Percentiles rank a stretch among this genome's conserved stretches.
phyloP scores from a whole-genome alignment of 192 early-diverging fungal genomes.

The Rhizophagus prolifer region DNA sequence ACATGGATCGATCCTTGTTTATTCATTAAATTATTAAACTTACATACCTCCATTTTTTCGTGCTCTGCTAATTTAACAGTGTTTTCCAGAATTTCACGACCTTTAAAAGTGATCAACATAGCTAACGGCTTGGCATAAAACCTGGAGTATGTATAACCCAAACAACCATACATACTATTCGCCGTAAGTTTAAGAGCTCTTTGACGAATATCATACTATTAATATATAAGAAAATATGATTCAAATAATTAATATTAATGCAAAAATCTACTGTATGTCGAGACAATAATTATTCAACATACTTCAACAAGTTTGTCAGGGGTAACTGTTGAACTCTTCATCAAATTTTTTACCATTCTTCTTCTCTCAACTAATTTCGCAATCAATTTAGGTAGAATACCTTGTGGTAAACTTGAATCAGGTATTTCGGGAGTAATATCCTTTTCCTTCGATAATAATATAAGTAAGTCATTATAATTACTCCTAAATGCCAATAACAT shows the following conservation, averaged over 20 bases:
- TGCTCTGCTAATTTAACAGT: slow-evolving; percentile 84
- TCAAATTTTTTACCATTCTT: slow-evolving; percentile 81
- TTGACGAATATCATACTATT: slow-evolving; percentile 89
- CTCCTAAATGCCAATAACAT: not conserved
- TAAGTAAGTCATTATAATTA: not conserved
- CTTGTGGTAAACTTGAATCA: slow-evolving; percentile 58
- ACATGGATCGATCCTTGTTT: not conserved
- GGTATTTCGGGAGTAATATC: slow-evolving; percentile 78
- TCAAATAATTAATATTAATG: not conserved
- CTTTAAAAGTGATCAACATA: slow-evolving; percentile 93
- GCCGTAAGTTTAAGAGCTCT: slow-evolving; percentile 95
- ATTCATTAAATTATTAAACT: not conserved
- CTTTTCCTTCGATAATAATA: slow-evolving; percentile 31
- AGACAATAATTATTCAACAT: not conserved
- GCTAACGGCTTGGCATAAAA: slow-evolving; percentile 98
- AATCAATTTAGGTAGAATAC: slow-evolving; percentile 86
- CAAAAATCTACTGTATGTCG: not conserved
- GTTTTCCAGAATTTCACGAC: slow-evolving; percentile 92
- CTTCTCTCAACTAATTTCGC: slow-evolving; percentile 88
- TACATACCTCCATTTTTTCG: slow-evolving; percentile 69
- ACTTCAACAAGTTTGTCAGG: slow-evolving; percentile 54
- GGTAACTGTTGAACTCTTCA: slow-evolving; percentile 72
- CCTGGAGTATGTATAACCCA: slow-evolving; percentile 88
- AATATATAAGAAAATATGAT: not conserved
- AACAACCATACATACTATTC: slow-evolving; percentile 98